Conservation (phyloP, 2,329 filamentous ascomycete species). For the Xylaria polymorpha region DNA sequence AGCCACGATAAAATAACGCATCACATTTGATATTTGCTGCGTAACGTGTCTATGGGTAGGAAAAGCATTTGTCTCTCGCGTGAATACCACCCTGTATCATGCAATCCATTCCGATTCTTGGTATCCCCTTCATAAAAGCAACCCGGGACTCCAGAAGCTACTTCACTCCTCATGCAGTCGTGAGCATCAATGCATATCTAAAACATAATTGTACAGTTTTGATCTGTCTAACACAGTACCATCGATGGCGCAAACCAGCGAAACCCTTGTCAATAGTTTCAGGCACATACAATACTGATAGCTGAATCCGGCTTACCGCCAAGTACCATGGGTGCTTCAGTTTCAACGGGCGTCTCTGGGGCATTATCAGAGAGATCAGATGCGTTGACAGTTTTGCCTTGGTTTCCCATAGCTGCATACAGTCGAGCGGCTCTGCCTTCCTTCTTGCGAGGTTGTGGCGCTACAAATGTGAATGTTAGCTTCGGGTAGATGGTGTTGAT, state of each 20-base stretch:
- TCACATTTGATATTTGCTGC: constrained; percentile 15
- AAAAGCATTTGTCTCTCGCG: not conserved
- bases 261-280: not conserved
- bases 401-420: constrained; percentile 48
- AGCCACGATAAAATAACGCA: constrained; percentile 5
- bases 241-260: not conserved
- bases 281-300: constrained; percentile 30
- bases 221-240: constrained; percentile 2
- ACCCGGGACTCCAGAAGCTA: constrained; percentile 34
- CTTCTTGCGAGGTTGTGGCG: constrained; percentile 53
- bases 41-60: constrained; percentile 9
- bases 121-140: constrained; percentile 36
- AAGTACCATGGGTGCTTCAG: constrained; percentile 36
- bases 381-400: constrained; percentile 41
- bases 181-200: constrained; percentile 38
- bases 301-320: constrained; percentile 26
- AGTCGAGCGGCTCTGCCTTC: constrained; percentile 52
- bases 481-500: not conserved
- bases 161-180: constrained; percentile 32
- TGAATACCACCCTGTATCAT: constrained; percentile 26
- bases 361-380: constrained; percentile 47
- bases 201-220: constrained; percentile 36
- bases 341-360: constrained; percentile 43
- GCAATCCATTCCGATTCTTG: constrained; percentile 32
- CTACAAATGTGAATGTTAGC: constrained; percentile 41